Evolutionary conservation across 129 eudicot genomes (phyloP), one percentile per base, ranked within the genome.

Genomic region (Chrysanthemum lavandulifolium): DNA sequence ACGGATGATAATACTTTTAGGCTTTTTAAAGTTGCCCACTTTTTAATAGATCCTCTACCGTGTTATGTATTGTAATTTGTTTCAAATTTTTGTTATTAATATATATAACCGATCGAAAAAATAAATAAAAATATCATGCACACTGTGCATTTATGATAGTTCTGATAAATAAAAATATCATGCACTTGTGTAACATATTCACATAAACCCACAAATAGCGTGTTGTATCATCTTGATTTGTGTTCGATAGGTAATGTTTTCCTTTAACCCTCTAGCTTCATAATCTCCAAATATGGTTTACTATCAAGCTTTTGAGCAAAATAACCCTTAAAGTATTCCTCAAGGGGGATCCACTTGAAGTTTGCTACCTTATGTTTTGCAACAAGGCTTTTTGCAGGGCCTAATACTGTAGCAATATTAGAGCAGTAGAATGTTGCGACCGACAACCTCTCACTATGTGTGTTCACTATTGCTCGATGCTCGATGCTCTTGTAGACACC

Each of bases 401-500:
- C 95, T 60, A 90, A 71, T 64, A 87, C 85, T 0, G 81, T 67
- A 53, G 76, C 85, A 10, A 78, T 36, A 40, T 23, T 76, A 19
- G 84, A 36, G 80, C 82, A 68, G 67, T 69, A 85, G 45, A 90
- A 90, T 69, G 85, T 83, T 75, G 89, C 95, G 29, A 85, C 66
- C 12, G 97, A 87, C 40, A 87, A 68, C 71, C 97, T 80, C 52
- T 79, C 86, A 23, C 78, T 75, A 65, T 29, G 27, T 1, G 87
- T 69, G 78, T 83, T 90, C 40, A 88, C 90, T 3, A 65, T 82
- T 51, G 82, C 91, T 75, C 86, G 82, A n/a, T n/a, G n/a, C n/a
- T n/a, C n/a, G n/a, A 85, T 68, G 76, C 95, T 88, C 69, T 76
- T 64, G 66, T 88, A 88, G 48, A 69, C 88, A 4, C 95, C 95